Evolutionary conservation across 106 monocot species (phyloP).

Genomic region (Allium sativum): DNA sequence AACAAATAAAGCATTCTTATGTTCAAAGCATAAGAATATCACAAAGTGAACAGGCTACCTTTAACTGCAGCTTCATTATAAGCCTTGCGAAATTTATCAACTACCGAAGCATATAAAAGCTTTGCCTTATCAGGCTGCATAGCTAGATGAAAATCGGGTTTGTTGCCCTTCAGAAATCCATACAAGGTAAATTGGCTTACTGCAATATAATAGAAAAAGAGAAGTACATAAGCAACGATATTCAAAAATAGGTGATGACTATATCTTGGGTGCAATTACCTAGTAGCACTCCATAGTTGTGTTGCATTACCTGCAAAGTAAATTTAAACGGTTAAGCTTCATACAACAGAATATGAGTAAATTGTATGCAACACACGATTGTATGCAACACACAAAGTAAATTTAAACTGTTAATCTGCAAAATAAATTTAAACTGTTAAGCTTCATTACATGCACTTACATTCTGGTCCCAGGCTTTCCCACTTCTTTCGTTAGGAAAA

Average conservation of each 20-base stretch:
- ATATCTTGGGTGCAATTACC: constrained; percentile 24
- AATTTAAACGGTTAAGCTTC: too few species aligned
- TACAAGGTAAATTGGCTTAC: constrained; percentile 96
- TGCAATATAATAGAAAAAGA: constrained; percentile 17
- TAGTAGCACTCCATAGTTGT: constrained; percentile 57
- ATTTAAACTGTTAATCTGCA: too few species aligned
- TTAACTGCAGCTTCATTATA: constrained; percentile 60
- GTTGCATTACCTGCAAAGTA: constrained; percentile 68
- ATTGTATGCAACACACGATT: too few species aligned
- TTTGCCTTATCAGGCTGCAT: constrained; percentile 86
- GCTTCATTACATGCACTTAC: constrained; percentile 26
- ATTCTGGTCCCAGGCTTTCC: constrained; percentile 83
- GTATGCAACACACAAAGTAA: too few species aligned
- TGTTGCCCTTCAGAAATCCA: constrained; percentile 88
- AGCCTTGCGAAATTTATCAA: constrained; percentile 59
- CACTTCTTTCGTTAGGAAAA: constrained; percentile 70
- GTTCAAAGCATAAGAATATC: background rate
- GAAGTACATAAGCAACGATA: background rate
- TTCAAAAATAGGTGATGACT: background rate
- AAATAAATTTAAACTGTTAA: too few species aligned
- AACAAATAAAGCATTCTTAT: background rate
- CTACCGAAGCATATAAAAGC: constrained; percentile 61
- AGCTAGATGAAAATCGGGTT: constrained; percentile 93
- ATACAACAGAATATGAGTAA: too few species aligned
- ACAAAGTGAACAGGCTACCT: constrained; percentile 29